Base-by-base conservation (phyloP, 2,329 filamentous ascomycete species). In the Elsinoe perseae region DNA sequence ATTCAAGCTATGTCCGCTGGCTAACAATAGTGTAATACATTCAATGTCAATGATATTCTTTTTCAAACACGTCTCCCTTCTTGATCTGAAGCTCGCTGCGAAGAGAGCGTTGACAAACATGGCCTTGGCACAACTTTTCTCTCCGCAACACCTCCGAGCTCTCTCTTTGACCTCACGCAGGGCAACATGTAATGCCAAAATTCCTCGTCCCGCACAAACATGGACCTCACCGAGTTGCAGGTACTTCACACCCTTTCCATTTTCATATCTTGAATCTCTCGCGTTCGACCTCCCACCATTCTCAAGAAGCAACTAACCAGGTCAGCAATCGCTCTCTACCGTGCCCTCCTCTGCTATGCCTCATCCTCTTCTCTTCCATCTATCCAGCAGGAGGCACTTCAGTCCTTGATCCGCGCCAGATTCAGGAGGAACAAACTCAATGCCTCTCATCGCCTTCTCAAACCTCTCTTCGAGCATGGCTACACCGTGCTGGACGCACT, bases 281-380 rank as follows among this genome's bases (percentile, higher is more conserved):
- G 9, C 40, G 18, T 10, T 43, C 2, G 7, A 16, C 12, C 3
- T 5, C 12, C 28, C 18, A n/a, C 38, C 4, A 9, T 50, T 30
- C 27, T 55, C 30, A 57, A 62, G 59, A 58, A 14, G 7, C 28
- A 30, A 30, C 28, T 30, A 30, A 30, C 32, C 27, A 12, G 9
- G 42, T 9, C 56, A 85, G 84, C 81, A 66, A 77, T 87, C 60
- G 84, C 86, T 52, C 81, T 92, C 50, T 91, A 85, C 72, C 80
- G 84, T 60, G 82, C 85, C 32, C 80, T 92, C 56, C 72, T 89
- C 54, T 76, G 76, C 60, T 78, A 81, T 4, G n/a, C 42, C 5
- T 12, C 36, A 16, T 9, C 14, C 6, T 18, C 34, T n/a, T 16
- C 25, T n/a, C 18, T 54, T 21, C 16, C 52, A 2, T 18, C 34